Evolutionary conservation across 139 green algal genomes (phyloP).

Genomic region (Coelastrella sp.): DNA sequence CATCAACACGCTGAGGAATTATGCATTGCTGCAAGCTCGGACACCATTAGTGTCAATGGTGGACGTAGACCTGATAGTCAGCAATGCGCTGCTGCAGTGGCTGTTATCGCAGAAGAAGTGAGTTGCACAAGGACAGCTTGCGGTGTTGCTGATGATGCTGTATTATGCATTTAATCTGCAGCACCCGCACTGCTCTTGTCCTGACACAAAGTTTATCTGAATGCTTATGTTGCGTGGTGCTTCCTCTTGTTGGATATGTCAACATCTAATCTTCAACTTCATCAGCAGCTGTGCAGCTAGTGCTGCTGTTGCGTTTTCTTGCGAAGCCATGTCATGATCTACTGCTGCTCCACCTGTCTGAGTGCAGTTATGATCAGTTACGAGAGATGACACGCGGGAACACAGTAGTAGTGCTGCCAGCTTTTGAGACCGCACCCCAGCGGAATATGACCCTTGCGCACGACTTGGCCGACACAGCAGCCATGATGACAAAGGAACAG

Average conservation of each 20-base stretch:
- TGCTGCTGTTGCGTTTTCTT: not conserved
- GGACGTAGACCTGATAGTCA: constrained; percentile 63
- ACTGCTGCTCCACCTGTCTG: not conserved
- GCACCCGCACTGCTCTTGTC: no score
- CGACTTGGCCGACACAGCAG: constrained; percentile 40
- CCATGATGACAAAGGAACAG: constrained; percentile 44
- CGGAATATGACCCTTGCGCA: constrained; percentile 45
- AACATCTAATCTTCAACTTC: not conserved
- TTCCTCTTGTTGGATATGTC: no score
- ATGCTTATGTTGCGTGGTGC: no score
- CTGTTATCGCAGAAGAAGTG: constrained; percentile 21
- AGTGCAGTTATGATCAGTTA: constrained; percentile 45
- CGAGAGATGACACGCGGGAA: constrained; percentile 8
- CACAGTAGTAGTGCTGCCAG: constrained; percentile 60
- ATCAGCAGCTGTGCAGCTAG: not conserved
- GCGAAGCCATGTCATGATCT: not conserved
- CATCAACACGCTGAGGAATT: constrained; percentile 67
- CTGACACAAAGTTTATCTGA: no score
- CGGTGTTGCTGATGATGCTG: not conserved
- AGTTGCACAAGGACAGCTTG: not conserved
- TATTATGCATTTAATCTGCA: not conserved
- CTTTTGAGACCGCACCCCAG: constrained; percentile 62
- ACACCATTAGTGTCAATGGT: constrained; percentile 62
- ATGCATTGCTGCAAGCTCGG: constrained; percentile 53
- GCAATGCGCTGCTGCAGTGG: constrained; percentile 37